Evolutionary conservation across 148 eudicot genomes (phyloP).

Genomic region (Rhododendron ferrugineum): DNA sequence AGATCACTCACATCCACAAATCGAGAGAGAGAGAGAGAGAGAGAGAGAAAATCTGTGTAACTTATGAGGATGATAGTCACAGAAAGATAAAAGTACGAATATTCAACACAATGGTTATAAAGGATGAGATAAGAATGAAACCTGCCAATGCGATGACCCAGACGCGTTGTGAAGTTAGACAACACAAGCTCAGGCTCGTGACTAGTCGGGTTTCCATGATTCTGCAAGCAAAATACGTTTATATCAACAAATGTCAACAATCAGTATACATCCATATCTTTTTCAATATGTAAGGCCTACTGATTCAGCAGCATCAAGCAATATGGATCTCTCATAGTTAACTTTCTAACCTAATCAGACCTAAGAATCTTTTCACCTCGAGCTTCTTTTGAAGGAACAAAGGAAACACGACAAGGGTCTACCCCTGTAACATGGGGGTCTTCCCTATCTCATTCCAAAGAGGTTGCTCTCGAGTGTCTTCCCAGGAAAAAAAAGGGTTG

Average conservation of each 20-base stretch:
- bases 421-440: background rate
- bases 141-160: conserved; percentile 67
- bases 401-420: background rate
- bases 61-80: background rate
- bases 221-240: conserved; percentile 39
- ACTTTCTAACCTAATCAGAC: background rate
- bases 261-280: background rate
- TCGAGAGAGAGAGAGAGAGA: background rate
- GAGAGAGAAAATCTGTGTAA: background rate
- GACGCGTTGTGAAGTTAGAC: conserved; percentile 79
- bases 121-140: conserved; percentile 6
- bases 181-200: conserved; percentile 89
- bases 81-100: background rate
- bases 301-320: background rate
- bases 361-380: background rate
- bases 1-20: background rate
- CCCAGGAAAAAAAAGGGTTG: background rate
- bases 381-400: background rate
- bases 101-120: background rate
- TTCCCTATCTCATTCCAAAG: background rate
- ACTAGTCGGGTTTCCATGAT: conserved; percentile 93
- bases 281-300: background rate
- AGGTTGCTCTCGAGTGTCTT: background rate
- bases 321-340: background rate
- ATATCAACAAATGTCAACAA: background rate